These are phyloP conservation scores for Aspergillus nomiae DNA, from an alignment of 2,329 filamentous ascomycete species.

Conservation along the genomic window DNA sequence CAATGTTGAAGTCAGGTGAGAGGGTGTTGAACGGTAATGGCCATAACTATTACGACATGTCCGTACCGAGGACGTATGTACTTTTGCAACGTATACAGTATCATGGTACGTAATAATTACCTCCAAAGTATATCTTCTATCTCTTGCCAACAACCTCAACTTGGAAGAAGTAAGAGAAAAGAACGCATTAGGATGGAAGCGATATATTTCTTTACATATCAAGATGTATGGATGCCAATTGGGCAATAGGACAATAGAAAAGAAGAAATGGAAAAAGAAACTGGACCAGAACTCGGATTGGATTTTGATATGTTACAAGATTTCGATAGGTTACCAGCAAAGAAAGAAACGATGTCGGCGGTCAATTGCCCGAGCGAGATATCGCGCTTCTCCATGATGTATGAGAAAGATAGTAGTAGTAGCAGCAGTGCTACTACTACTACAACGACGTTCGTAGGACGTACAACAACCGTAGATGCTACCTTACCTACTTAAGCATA, in stretches of 20 bases:
- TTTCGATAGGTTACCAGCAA: slow-evolving; percentile 4
- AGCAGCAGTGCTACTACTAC: background rate
- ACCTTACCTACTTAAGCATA: background rate
- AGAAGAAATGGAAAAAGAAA: background rate
- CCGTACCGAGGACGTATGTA: background rate
- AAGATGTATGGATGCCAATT: background rate
- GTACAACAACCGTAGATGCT: background rate
- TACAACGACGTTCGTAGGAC: background rate
- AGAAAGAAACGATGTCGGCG: slow-evolving; percentile 1
- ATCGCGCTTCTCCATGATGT: slow-evolving; percentile 1
- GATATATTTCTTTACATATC: background rate
- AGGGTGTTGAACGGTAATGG: background rate
- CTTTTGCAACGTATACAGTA: background rate
- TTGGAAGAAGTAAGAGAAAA: background rate
- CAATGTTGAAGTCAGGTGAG: background rate
- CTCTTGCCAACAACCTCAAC: background rate
- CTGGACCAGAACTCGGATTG: background rate
- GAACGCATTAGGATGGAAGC: background rate
- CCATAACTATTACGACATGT: background rate
- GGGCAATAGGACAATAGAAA: background rate
- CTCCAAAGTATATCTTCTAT: background rate
- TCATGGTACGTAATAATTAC: background rate
- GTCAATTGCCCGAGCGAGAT: background rate
- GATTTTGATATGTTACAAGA: background rate
- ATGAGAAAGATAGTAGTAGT: background rate